A percentile compares a stretch with the other conserved stretches of the same genome.
phyloP scores from a whole-genome alignment of 805 yeast genomes.

The Metschnikowia gruessii region DNA sequence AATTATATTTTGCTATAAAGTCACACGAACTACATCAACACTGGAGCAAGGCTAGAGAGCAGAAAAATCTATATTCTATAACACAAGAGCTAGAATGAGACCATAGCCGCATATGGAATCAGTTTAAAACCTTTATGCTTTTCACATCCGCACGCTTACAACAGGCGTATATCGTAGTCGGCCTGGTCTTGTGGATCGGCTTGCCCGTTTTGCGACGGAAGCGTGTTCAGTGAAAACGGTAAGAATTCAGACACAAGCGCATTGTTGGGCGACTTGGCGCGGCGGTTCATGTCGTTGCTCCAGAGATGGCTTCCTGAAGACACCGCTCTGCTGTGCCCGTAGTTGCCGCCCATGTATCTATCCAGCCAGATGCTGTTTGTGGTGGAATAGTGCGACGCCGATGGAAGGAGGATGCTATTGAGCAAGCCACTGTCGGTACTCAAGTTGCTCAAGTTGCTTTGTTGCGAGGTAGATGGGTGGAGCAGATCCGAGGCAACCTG shows the following conservation, averaged over 20 bases:
- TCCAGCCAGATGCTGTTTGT: constrained; percentile 21
- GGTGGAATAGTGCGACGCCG: constrained; percentile 6
- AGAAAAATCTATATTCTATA: too few relatives aligned
- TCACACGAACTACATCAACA: too few relatives aligned
- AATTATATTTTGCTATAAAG: too few relatives aligned
- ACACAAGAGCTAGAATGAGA: too few relatives aligned
- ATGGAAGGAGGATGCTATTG: constrained; percentile 13
- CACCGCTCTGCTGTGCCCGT: constrained; percentile 14
- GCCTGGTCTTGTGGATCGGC: constrained; percentile 1
- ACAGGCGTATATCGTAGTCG: constrained; percentile 10
- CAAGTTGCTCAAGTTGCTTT: constrained; percentile 9
- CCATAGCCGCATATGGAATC: too few relatives aligned
- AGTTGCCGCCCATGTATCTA: constrained; percentile 7
- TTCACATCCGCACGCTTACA: background rate
- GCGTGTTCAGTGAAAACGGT: constrained; percentile 15
- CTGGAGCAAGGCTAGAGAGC: too few relatives aligned
- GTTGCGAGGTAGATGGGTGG: constrained; percentile 13
- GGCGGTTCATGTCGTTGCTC: constrained; percentile 13
- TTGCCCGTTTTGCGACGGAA: constrained; percentile 6
- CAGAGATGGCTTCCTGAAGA: constrained; percentile 16
- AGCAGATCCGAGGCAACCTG: constrained; percentile 10
- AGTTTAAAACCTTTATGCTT: too few relatives aligned
- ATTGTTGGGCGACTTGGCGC: constrained; percentile 11
- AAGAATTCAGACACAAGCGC: constrained; percentile 14
- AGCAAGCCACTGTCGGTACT: constrained; percentile 11